These are phyloP conservation scores for Scheffersomyces lignosus DNA, from an alignment of 805 yeast genomes.

Conservation along the genomic window DNA sequence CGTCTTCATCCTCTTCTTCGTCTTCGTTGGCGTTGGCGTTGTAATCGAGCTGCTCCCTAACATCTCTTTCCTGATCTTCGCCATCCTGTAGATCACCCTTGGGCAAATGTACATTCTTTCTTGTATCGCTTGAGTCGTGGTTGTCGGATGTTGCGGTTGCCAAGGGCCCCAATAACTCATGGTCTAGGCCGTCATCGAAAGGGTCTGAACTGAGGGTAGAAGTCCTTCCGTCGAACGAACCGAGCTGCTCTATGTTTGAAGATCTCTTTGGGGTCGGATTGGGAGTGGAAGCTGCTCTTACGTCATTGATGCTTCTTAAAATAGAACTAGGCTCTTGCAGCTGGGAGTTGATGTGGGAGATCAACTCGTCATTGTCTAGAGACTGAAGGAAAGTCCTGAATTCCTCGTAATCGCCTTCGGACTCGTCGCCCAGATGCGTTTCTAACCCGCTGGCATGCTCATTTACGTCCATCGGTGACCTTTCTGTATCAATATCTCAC, in stretches of 20 bases:
- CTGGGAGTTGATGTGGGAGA: conserved; percentile 17
- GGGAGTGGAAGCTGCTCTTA: conserved; percentile 7
- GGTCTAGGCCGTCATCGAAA: conserved; percentile 25
- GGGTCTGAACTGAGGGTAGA: conserved; percentile 18
- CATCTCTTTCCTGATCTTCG: conserved; percentile 12
- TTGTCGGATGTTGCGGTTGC: too few relatives aligned
- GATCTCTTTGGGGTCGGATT: too few relatives aligned
- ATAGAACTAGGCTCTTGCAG: conserved; percentile 11
- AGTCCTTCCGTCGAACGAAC: conserved; percentile 4
- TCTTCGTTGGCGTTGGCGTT: conserved; percentile 2
- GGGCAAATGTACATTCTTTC: neutral
- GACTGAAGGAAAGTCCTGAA: conserved; percentile 16
- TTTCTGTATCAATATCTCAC: too few relatives aligned
- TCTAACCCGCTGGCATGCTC: too few relatives aligned
- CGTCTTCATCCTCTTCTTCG: conserved; percentile 1
- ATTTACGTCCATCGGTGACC: too few relatives aligned
- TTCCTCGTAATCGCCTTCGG: neutral
- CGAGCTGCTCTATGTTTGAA: neutral
- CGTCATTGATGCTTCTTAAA: conserved; percentile 1
- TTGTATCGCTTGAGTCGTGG: conserved; percentile 1
- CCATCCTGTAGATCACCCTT: conserved; percentile 6
- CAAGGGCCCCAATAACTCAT: conserved; percentile 10
- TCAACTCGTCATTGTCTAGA: conserved; percentile 20
- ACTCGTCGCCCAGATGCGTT: too few relatives aligned
- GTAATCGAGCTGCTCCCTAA: neutral